These are phyloP conservation scores for Apophysomyces sp. DNA, from an alignment of 371 early-diverging fungal species.

Conservation along the genomic window DNA sequence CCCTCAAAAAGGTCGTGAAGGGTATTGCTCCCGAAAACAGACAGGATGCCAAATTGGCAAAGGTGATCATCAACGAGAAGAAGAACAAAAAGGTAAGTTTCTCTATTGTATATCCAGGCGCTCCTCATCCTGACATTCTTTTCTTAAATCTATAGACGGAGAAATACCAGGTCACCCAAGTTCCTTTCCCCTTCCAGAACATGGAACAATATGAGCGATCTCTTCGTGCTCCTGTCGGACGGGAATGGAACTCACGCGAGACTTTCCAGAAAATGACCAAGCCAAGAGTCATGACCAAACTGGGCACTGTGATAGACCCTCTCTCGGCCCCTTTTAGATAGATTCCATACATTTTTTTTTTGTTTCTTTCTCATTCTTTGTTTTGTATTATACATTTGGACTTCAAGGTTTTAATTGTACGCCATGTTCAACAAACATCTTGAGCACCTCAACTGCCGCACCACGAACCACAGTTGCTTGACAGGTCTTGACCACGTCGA, in stretches of 20 bases:
- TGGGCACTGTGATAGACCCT: conserved; percentile 89
- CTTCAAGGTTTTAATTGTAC: conserved; percentile 9
- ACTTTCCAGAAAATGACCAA: conserved; percentile 71
- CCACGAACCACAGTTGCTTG: conserved; percentile 53
- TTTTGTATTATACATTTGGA: background rate
- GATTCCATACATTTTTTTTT: conserved; percentile 9
- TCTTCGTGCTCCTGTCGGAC: conserved; percentile 85
- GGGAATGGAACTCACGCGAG: conserved; percentile 90
- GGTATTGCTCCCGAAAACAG: conserved; percentile 71
- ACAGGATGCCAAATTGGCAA: conserved; percentile 75
- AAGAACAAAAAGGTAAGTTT: conserved; percentile 73
- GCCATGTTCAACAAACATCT: conserved; percentile 51
- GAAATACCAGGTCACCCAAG: conserved; percentile 68
- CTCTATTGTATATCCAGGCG: conserved; percentile 4
- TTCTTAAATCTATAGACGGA: conserved; percentile 44
- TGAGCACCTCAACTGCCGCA: conserved; percentile 59
- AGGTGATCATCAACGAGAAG: conserved; percentile 93
- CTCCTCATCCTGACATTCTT: background rate
- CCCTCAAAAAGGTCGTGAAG: conserved; percentile 59
- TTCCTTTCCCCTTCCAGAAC: conserved; percentile 88
- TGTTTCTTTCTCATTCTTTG: conserved; percentile 1
- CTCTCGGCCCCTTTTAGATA: conserved; percentile 62
- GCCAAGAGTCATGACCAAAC: conserved; percentile 83
- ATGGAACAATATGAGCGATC: conserved; percentile 88
- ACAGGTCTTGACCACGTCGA: conserved; percentile 42